Base-by-base conservation (phyloP, 1,284 basidiomycete species). In the Sanghuangporus sanghuang region DNA sequence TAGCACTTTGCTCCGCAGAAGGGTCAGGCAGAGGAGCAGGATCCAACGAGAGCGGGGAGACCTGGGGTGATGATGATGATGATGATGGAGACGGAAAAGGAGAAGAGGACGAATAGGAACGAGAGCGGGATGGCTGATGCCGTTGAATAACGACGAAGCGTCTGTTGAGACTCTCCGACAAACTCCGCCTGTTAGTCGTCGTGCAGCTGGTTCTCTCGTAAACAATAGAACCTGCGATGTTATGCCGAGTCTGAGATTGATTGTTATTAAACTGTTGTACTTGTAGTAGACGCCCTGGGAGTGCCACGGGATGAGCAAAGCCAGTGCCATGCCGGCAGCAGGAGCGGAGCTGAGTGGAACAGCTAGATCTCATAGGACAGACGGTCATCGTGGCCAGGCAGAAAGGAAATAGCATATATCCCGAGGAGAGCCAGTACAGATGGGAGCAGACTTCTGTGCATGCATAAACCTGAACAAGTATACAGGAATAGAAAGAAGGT, bases 81-180 rank as follows among this genome's bases (percentile, higher is more conserved):
- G 16, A 35, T n/a, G 21, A 23, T n/a, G 32, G 21, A 14, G 42
- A 48, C 18, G 38, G 9, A 44, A 40, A 44, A 23, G 60, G 55
- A 38, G 60, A 55, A 9, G 50, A 11, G 52, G 44, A 56, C n/a
- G 40, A 55, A 38, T 42, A 59, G 16, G 36, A 44, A 16, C 57
- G 57, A 32, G 12, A 38, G n/a, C 21, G 11, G 21, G 39, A 21
- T 9, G 35, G 8, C 18, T 42, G 52, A 61, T 61, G 35, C 21
- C 48, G 46, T 16, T 53, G 59, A 54, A 50, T 61, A 50, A 18
- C 39, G 54, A 46, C 39, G 44, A 56, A 55, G 42, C 39, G 23
- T 23, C 16, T 21, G 21, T 39, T 49, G 44, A 16, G 14, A 63
- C 38, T 59, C 62, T 63, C 62, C 62, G 62, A 58, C 62, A 63